Evolutionary conservation across 1,284 basidiomycete species (phyloP), one percentile per base, ranked within the genome.

Genomic region (Exsudoporus floridanus): DNA sequence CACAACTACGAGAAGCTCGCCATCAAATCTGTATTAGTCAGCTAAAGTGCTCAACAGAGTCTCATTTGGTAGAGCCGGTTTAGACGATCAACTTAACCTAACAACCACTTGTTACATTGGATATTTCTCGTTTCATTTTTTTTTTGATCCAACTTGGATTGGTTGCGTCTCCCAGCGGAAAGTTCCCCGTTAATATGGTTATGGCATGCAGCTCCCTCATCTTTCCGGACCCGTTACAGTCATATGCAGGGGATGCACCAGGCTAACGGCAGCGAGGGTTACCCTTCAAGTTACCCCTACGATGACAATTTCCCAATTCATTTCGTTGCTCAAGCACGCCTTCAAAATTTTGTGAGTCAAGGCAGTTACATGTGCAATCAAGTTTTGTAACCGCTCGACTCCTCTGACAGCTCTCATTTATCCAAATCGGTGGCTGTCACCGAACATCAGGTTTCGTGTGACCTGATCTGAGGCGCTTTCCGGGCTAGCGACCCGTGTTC

Each of bases 151-250:
- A 50, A 54, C 44, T 41, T 47, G 41, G 30, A 30, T 23, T 48
- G 37, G 49, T 53, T 36, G 38, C 47, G 47, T 46, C 47, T 50
- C 43, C 16, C 50, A 46, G 38, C 47, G 48, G 46, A 62, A 55
- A 64, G 54, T 64, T 66, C 59, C 59, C 69, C 68, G 67, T 70
- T 67, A 58, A 67, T 65, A 59, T 57, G 40, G 30, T 71, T 69
- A 71, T 70, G 69, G 58, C 65, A 70, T 54, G n/a, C 47, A 43
- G 53, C 46, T 54, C 56, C 45, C 49, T 51, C 55, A 42, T 56
- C 52, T 44, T 52, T 56, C 60, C 56, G 50, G 64, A 46, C 65
- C 66, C 55, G 55, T 67, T 67, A 70, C 65, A 67, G 65, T 67
- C 66, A 69, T 69, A 67, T 67, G 35, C 64, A 67, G 69, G 65